Evolutionary conservation across 2,329 filamentous ascomycete species (phyloP).

Genomic region (Didymella keratinophila): DNA sequence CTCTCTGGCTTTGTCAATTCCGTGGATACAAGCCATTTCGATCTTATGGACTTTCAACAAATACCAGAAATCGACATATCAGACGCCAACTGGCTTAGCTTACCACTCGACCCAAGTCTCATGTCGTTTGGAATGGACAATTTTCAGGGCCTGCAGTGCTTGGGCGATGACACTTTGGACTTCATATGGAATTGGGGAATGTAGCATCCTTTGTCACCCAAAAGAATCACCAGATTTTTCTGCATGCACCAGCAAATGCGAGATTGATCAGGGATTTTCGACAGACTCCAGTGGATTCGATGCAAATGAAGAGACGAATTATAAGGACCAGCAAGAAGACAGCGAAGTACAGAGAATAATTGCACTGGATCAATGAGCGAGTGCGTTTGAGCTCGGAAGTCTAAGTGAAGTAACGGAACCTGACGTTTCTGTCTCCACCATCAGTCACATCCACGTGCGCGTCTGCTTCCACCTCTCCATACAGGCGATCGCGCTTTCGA

Average conservation of each 20-base stretch:
- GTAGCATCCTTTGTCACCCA: not conserved
- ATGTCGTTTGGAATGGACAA: not conserved
- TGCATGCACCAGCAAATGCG: not conserved
- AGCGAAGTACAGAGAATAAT: not conserved
- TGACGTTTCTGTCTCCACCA: not conserved
- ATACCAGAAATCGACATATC: not conserved
- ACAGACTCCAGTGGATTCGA: too few species aligned
- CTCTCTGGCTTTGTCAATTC: not conserved
- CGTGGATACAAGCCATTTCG: not conserved
- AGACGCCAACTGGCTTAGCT: not conserved
- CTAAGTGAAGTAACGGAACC: not conserved
- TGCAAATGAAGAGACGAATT: too few species aligned
- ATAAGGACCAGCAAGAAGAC: not conserved
- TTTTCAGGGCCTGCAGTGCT: not conserved
- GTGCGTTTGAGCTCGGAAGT: not conserved
- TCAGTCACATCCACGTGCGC: not conserved
- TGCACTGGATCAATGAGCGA: not conserved
- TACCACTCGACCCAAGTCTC: not conserved
- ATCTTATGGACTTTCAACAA: not conserved
- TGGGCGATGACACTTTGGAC: not conserved
- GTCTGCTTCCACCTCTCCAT: not conserved
- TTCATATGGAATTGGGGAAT: not conserved
- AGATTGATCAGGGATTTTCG: not conserved
- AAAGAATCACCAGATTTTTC: not conserved
- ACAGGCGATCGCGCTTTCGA: not conserved